Evolutionary conservation across 2,329 filamentous ascomycete genomes (phyloP).

Genomic region (Colletotrichum sp.): DNA sequence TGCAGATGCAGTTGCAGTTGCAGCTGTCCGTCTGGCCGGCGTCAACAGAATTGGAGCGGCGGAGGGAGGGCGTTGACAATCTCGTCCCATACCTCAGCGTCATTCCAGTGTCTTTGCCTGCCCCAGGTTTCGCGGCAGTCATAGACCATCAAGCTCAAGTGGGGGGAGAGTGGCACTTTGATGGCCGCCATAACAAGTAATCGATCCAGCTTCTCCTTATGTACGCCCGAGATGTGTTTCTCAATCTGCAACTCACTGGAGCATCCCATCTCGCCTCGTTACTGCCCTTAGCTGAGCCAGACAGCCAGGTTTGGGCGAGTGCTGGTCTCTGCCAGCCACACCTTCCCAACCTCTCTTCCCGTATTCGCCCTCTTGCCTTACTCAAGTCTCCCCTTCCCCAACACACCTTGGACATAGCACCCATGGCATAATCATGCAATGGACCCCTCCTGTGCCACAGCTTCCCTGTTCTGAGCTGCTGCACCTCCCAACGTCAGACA

Average conservation of each 20-base stretch:
- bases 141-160: background rate
- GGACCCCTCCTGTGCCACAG: slow-evolving; percentile 13
- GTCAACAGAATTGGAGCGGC: background rate
- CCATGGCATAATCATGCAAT: slow-evolving; percentile 14
- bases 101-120: no score
- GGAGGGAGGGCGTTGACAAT: background rate
- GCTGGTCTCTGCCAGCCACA: background rate
- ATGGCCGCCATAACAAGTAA: background rate
- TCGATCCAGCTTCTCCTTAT: background rate
- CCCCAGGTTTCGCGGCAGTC: background rate
- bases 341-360: background rate
- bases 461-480: slow-evolving; percentile 18
- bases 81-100: background rate
- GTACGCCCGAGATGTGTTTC: background rate
- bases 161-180: background rate
- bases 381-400: background rate
- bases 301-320: background rate
- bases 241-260: background rate
- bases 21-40: background rate
- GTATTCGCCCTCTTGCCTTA: background rate
- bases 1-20: background rate
- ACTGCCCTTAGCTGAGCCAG: background rate
- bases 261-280: background rate
- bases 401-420: background rate
- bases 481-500: slow-evolving; percentile 5